Conservation (phyloP, 768 basidiomycete species). For the Leccinum fibrillosum region DNA sequence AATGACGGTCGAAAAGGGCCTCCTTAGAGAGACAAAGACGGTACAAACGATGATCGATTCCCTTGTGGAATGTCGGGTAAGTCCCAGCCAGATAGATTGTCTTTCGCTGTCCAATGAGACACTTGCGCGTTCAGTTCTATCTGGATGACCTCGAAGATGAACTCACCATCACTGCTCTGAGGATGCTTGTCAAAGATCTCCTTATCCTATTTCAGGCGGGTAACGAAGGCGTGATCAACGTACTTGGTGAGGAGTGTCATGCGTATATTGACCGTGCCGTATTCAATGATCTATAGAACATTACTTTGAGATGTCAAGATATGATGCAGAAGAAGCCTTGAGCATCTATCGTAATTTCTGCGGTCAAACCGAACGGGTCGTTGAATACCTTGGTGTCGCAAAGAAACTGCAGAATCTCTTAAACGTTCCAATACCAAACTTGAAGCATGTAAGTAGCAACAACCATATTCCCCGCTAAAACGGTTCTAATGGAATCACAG, state of each 20-base stretch:
- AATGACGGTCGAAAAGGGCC: slow-evolving; percentile 94
- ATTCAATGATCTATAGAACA: slow-evolving; percentile 56
- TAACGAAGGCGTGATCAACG: slow-evolving; percentile 90
- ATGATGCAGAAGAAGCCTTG: slow-evolving; percentile 86
- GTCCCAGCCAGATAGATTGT: slow-evolving; percentile 27
- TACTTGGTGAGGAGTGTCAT: slow-evolving; percentile 54
- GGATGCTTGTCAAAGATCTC: slow-evolving; percentile 95
- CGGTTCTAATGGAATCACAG: slow-evolving; percentile 37
- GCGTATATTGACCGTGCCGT: slow-evolving; percentile 11
- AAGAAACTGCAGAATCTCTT: slow-evolving; percentile 90
- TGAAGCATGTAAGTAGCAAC: slow-evolving; percentile 70
- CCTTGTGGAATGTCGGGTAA: slow-evolving; percentile 82
- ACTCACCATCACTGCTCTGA: slow-evolving; percentile 79
- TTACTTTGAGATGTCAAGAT: slow-evolving; percentile 97
- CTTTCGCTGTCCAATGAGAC: not conserved
- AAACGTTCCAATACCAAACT: slow-evolving; percentile 90
- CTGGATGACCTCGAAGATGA: slow-evolving; percentile 92
- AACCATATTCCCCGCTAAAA: not conserved
- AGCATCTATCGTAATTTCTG: slow-evolving; percentile 92
- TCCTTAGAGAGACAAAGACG: slow-evolving; percentile 86
- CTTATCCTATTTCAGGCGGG: slow-evolving; percentile 94
- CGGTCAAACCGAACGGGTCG: slow-evolving; percentile 86
- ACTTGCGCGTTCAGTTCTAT: slow-evolving; percentile 64
- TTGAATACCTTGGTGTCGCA: slow-evolving; percentile 89
- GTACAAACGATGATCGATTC: slow-evolving; percentile 90